A percentile compares a stretch with the other conserved stretches of the same genome.
Evolutionary conservation across 371 early-diverging fungal genomes (phyloP).

Genomic region (Mucor lusitanicus): DNA sequence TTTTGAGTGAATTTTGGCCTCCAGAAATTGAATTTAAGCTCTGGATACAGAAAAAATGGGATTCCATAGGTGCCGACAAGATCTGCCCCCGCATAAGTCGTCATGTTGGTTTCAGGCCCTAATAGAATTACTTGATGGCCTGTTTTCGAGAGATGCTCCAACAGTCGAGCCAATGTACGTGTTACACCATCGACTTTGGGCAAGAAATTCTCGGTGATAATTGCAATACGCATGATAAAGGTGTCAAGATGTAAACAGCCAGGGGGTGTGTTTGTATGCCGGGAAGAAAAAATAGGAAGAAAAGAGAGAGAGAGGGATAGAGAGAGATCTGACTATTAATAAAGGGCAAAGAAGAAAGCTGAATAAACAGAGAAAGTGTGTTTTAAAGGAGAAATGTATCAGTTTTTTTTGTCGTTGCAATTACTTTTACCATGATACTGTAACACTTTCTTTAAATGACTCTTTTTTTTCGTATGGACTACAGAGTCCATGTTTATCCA

Average conservation of each 20-base stretch:
- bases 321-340: neutral
- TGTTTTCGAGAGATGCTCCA: conserved; percentile 38
- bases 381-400: conserved; percentile 5
- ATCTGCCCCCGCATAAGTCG: conserved; percentile 41
- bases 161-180: conserved; percentile 40
- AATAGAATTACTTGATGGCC: conserved; percentile 42
- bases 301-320: neutral
- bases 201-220: conserved; percentile 52
- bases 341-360: neutral
- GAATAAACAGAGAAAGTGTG: neutral
- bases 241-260: neutral
- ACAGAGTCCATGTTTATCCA: neutral
- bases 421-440: neutral
- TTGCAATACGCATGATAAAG: conserved; percentile 45
- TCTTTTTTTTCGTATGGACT: neutral
- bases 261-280: neutral
- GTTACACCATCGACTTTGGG: conserved; percentile 60
- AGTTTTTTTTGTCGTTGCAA: neutral
- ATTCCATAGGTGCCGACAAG: conserved; percentile 48
- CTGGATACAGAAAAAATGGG: conserved; percentile 51
- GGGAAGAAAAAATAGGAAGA: neutral
- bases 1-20: conserved; percentile 37
- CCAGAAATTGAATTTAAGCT: conserved; percentile 53
- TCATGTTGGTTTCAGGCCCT: conserved; percentile 46
- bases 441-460: conserved; percentile 2